phyloP scores from a whole-genome alignment of 2,329 filamentous ascomycete species.

The Nothophoma quercina region DNA sequence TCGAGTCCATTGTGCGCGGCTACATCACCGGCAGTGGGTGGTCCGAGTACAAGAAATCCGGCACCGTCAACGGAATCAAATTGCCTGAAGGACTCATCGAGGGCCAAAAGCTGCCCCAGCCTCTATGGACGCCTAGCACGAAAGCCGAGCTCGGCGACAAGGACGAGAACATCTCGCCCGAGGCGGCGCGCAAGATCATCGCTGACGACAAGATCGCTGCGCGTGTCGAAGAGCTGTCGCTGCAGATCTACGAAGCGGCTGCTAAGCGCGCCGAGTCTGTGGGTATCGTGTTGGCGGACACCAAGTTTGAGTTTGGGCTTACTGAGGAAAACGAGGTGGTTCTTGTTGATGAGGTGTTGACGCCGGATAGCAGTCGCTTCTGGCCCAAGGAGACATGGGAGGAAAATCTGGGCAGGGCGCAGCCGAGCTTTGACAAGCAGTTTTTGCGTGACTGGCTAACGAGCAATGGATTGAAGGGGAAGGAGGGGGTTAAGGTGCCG shows the following conservation, averaged over 20 bases:
- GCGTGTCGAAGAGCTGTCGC: constrained; percentile 69
- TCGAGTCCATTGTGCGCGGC: constrained; percentile 87
- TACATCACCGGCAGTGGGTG: constrained; percentile 89
- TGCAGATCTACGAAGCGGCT: constrained; percentile 70
- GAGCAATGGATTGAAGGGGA: constrained; percentile 74
- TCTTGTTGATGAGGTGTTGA: constrained; percentile 84
- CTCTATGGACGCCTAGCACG: constrained; percentile 82
- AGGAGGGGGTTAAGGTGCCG: constrained; percentile 75
- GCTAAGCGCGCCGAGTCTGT: constrained; percentile 69
- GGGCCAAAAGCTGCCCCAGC: constrained; percentile 71
- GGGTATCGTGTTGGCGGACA: constrained; percentile 80
- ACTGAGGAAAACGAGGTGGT: constrained; percentile 70
- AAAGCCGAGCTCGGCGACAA: constrained; percentile 82
- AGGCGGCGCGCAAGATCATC: constrained; percentile 62
- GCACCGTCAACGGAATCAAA: constrained; percentile 81
- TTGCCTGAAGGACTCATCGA: constrained; percentile 73
- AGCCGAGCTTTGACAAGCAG: constrained; percentile 86
- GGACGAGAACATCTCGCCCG: constrained; percentile 85
- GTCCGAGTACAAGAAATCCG: constrained; percentile 75
- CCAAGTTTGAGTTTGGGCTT: constrained; percentile 79
- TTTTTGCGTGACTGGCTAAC: constrained; percentile 82
- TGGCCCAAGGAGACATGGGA: constrained; percentile 80
- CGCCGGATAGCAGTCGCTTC: constrained; percentile 78
- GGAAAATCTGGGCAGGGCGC: constrained; percentile 68
- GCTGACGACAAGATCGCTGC: constrained; percentile 70